Evolutionary conservation across 1,139 yeast species (phyloP), one percentile per base, ranked within the genome.

Genomic region (Pneumocystis carinii): DNA sequence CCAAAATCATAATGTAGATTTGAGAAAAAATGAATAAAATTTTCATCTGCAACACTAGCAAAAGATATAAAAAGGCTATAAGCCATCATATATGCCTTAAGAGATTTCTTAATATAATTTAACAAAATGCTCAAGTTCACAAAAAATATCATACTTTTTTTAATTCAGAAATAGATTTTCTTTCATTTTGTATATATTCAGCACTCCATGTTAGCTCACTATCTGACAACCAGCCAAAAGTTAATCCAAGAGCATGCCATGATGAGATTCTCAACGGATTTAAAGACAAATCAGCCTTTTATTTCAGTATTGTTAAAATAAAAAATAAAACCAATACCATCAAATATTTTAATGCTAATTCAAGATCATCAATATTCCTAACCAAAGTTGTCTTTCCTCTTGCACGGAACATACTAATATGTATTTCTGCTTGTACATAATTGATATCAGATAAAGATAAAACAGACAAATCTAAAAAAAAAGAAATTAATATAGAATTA

Each of bases 131-230:
- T 48, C 2, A 12, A 48, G 27, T 12, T 48, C 15, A 8, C 32
- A 48, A 12, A 24, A 10, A 8, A 3, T 2, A 24, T 12, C 55
- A n/a, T 48, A 48, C 55, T 64, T 87, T 77, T 35, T 60, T 64
- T 29, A 58, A 60, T n/a, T 59, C 75, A 0, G 90, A 90, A 0
- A 90, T 85, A 0, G 76, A 73, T 2, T 76, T 75, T 69, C 86
- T 86, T 67, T 85, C 79, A 8, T 86, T 94, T 0, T 78, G 73
- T 48, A 86, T 86, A 53, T 90, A 74, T 71, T 90, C 97, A 0
- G 96, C 85, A 0, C 92, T 86, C 95, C 96, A 89, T 8, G 89
- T 83, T 64, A 92, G 75, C 68, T 88, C 96, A 72, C 89, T 96
- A 68, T 90, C 97, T 0, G 86, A 95, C 55, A 87, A 75, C 64